A percentile compares a stretch with the other conserved stretches of the same genome.
These are phyloP conservation scores for Trichophyton rubrum DNA, from an alignment of 2,329 filamentous ascomycete genomes.

Conservation along the genomic window DNA sequence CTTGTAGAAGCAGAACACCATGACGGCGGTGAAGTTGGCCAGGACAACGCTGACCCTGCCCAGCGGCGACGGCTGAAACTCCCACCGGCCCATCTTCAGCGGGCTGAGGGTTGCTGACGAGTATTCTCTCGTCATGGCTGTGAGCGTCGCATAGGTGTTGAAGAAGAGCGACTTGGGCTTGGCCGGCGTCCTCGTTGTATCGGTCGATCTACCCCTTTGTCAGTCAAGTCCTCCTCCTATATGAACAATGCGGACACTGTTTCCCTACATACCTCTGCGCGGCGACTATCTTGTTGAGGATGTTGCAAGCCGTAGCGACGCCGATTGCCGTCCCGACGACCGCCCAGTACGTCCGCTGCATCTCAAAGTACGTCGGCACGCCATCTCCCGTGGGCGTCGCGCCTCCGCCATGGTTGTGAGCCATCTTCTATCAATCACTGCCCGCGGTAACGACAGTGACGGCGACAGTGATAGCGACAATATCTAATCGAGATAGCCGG, in stretches of 20 bases:
- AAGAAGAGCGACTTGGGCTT: constrained; percentile 42
- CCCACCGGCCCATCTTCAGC: constrained; percentile 22
- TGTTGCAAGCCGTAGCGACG: constrained; percentile 26
- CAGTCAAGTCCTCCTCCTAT: neutral
- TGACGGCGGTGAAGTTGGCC: constrained; percentile 37
- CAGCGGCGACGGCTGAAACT: constrained; percentile 27
- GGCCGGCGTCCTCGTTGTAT: constrained; percentile 34
- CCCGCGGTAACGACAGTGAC: neutral
- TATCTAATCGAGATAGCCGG: too few species aligned
- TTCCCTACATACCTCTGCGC: constrained; percentile 35
- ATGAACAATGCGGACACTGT: too few species aligned
- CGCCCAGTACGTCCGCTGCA: constrained; percentile 44
- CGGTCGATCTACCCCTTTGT: constrained; percentile 32
- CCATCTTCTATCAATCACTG: neutral
- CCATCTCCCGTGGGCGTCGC: constrained; percentile 25
- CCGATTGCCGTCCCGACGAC: constrained; percentile 33
- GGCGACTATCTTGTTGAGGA: constrained; percentile 37
- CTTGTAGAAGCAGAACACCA: constrained; percentile 46
- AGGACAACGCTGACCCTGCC: constrained; percentile 26
- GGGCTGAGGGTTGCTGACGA: constrained; percentile 35
- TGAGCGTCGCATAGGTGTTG: constrained; percentile 39
- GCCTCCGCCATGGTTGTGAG: neutral
- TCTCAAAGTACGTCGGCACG: constrained; percentile 34
- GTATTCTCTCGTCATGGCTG: constrained; percentile 43
- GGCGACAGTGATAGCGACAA: too few species aligned